Evolutionary conservation across 192 early-diverging fungal genomes (phyloP).

Genomic region (Podila minutissima): DNA sequence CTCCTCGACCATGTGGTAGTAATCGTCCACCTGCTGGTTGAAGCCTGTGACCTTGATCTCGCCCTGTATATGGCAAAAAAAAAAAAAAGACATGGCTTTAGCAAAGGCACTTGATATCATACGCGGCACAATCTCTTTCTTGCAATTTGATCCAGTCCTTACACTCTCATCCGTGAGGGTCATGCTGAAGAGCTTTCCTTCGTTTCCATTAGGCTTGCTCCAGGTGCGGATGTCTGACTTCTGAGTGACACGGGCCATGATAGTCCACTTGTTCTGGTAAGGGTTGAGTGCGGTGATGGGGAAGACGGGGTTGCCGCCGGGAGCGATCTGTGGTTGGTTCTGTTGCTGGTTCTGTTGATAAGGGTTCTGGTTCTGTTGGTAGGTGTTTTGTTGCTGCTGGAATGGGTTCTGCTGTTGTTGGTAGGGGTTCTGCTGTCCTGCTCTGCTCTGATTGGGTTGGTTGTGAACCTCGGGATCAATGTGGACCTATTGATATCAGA

Average conservation of each 20-base stretch:
- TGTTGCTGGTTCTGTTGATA: slow-evolving; percentile 24
- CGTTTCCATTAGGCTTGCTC: slow-evolving; percentile 73
- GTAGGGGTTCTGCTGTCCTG: slow-evolving; percentile 4
- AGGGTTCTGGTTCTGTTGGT: slow-evolving; percentile 17
- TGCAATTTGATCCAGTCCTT: slow-evolving; percentile 21
- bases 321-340: slow-evolving; percentile 8
- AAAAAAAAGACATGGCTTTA: too few relatives aligned
- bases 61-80: slow-evolving; percentile 68
- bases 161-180: slow-evolving; percentile 89
- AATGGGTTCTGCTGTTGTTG: slow-evolving; percentile 51
- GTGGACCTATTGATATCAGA: neutral
- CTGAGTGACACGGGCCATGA: slow-evolving; percentile 87
- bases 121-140: neutral
- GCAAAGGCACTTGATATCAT: neutral
- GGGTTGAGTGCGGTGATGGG: slow-evolving; percentile 45
- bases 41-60: slow-evolving; percentile 97
- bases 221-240: slow-evolving; percentile 88
- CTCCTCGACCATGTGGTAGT: slow-evolving; percentile 82
- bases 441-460: neutral
- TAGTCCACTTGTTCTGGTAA: slow-evolving; percentile 81
- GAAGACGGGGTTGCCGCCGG: slow-evolving; percentile 23
- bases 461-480: neutral
- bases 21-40: slow-evolving; percentile 83
- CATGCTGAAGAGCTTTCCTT: slow-evolving; percentile 90
- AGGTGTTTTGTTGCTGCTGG: neutral